Conservation (phyloP, 306 rosid genomes). For the Dalbergia cultrata region DNA sequence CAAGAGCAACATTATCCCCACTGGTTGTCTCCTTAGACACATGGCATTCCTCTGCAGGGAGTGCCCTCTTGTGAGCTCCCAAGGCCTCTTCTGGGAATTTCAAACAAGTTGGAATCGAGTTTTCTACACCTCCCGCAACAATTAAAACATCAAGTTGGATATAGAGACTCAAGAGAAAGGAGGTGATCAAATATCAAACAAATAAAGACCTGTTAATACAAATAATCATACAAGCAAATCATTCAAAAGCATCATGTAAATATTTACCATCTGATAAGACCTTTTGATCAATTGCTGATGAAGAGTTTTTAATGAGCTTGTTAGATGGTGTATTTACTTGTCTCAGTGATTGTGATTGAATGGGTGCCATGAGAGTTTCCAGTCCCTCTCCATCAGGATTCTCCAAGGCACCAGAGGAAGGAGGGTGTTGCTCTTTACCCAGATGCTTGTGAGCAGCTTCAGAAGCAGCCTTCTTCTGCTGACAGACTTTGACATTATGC, state of each 20-base stretch:
- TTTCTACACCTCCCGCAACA: no score
- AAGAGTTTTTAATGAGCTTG: constrained; percentile 30
- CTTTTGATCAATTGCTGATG: constrained; percentile 31
- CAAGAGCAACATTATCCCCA: constrained; percentile 21
- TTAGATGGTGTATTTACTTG: constrained; percentile 26
- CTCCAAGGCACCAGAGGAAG: constrained; percentile 38
- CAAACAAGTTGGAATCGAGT: no score
- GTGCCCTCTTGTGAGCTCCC: neutral
- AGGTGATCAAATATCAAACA: no score
- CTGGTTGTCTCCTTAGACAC: neutral
- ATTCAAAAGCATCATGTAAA: no score
- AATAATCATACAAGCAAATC: no score
- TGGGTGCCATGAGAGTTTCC: constrained; percentile 32
- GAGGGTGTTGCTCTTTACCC: constrained; percentile 20
- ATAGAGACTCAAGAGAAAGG: no score
- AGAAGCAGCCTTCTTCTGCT: constrained; percentile 37
- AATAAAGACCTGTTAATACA: no score
- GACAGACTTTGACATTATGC: constrained; percentile 33
- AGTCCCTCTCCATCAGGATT: constrained; percentile 25
- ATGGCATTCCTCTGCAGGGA: neutral
- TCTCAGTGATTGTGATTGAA: constrained; percentile 29
- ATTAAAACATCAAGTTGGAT: no score
- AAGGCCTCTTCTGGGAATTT: no score
- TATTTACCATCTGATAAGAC: no score
- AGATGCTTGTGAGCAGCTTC: constrained; percentile 32